A percentile compares a stretch with the other conserved stretches of the same genome.
These are phyloP conservation scores for Fusarium sp. DNA, from an alignment of 2,329 filamentous ascomycete species.

Conservation along the genomic window DNA sequence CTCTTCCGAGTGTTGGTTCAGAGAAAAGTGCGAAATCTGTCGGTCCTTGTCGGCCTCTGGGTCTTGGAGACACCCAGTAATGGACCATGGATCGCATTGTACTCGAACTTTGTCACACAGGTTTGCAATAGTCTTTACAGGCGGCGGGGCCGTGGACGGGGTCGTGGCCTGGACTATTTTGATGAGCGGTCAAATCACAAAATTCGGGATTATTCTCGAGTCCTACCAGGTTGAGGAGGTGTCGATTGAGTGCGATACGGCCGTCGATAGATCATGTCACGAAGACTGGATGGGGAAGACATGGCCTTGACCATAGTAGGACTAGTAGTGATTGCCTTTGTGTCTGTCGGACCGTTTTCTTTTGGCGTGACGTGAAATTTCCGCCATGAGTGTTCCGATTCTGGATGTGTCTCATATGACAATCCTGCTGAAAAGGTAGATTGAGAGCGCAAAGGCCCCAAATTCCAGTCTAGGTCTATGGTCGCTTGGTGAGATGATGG, in stretches of 20 bases:
- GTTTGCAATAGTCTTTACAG: neutral
- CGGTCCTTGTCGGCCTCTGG: neutral
- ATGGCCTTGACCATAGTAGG: neutral
- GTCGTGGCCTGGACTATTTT: neutral
- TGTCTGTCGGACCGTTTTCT: neutral
- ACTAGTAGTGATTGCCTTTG: neutral
- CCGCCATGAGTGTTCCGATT: neutral
- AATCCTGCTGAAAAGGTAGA: neutral
- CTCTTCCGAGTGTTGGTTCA: neutral
- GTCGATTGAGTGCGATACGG: neutral
- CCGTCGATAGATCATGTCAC: neutral
- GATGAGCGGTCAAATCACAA: neutral
- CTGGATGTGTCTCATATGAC: neutral
- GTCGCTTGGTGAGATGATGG: neutral
- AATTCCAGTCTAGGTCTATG: neutral
- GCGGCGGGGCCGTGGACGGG: neutral
- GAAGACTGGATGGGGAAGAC: neutral
- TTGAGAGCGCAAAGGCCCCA: neutral
- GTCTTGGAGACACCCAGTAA: neutral
- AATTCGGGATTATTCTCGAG: neutral
- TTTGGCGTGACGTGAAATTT: neutral
- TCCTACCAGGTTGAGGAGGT: neutral
- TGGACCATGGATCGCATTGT: neutral
- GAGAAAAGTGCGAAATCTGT: neutral
- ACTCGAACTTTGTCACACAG: neutral